phyloP scores from a whole-genome alignment of 2,329 filamentous ascomycete species.

The Trichoderma endophyticum region DNA sequence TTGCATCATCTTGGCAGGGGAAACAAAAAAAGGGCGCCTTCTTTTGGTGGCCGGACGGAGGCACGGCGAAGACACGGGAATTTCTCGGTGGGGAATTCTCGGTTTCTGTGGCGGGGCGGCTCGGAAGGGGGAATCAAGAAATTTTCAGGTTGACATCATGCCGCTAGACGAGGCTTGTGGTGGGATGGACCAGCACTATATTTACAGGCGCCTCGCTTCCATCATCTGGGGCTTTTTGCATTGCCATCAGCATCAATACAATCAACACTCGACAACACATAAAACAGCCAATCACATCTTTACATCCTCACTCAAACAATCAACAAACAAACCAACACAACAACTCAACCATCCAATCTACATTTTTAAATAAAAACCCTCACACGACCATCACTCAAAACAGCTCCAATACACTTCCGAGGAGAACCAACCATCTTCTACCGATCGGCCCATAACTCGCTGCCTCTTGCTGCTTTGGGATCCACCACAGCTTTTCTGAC shows the following conservation, averaged over 20 bases:
- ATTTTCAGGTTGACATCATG: conserved; percentile 18
- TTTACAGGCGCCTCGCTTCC: conserved; percentile 10
- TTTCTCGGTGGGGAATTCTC: conserved; percentile 19
- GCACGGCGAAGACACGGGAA: conserved; percentile 6
- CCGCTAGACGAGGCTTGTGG: neutral
- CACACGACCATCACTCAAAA: neutral
- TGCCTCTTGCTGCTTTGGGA: neutral
- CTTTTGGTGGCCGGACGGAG: neutral
- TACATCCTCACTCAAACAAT: neutral
- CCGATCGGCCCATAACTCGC: neutral
- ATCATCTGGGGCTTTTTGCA: neutral
- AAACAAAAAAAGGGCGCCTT: neutral
- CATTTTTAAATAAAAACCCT: neutral
- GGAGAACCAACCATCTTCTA: neutral
- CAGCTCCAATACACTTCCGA: neutral
- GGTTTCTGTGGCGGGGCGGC: conserved; percentile 16
- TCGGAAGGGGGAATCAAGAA: conserved; percentile 8
- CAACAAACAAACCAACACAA: neutral
- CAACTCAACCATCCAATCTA: neutral
- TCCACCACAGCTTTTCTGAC: conserved; percentile 11
- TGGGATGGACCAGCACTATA: neutral
- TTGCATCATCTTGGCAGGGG: neutral
- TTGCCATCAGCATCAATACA: neutral
- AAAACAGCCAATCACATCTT: neutral
- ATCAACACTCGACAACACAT: neutral